Percentiles rank a stretch among this genome's conserved stretches.
Evolutionary conservation across 1,284 basidiomycete species (phyloP).

Genomic region (Ceratobasidium theobromae): DNA sequence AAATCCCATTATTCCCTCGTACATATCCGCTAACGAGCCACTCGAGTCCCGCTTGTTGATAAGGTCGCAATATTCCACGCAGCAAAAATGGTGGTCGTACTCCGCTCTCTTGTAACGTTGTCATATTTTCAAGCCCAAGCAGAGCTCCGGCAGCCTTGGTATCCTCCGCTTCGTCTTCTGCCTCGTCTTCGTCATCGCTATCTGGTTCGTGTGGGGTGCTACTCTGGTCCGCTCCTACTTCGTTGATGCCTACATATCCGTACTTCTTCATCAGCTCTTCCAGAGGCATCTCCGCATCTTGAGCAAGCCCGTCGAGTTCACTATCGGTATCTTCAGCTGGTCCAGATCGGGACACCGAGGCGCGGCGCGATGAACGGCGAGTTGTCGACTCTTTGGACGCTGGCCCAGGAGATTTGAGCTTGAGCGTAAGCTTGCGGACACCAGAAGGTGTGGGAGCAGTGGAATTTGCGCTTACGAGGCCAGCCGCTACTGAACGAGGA

Average conservation of each 20-base stretch:
- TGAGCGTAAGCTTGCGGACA: constrained; percentile 45
- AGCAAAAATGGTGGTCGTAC: constrained; percentile 79
- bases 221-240: constrained; percentile 22
- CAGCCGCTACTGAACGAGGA: constrained; percentile 37
- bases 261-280: constrained; percentile 55
- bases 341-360: neutral
- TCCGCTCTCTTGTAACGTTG: constrained; percentile 17
- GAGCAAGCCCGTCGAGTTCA: constrained; percentile 51
- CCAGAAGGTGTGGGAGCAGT: constrained; percentile 42
- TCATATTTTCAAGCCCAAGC: constrained; percentile 29
- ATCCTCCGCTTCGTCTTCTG: constrained; percentile 28
- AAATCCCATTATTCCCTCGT: constrained; percentile 88
- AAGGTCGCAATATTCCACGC: constrained; percentile 86
- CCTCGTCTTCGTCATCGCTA: constrained; percentile 34
- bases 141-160: constrained; percentile 23
- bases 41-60: constrained; percentile 92
- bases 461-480: constrained; percentile 32
- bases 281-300: constrained; percentile 53
- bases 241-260: constrained; percentile 43
- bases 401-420: constrained; percentile 48
- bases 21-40: constrained; percentile 91
- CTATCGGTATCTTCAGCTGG: constrained; percentile 43
- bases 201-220: constrained; percentile 28
- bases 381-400: constrained; percentile 41
- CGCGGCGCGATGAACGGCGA: constrained; percentile 10